Percentiles rank a stretch among this genome's conserved stretches.
Conservation (phyloP, 2,329 filamentous ascomycete species). For the Alternaria arbusti region DNA sequence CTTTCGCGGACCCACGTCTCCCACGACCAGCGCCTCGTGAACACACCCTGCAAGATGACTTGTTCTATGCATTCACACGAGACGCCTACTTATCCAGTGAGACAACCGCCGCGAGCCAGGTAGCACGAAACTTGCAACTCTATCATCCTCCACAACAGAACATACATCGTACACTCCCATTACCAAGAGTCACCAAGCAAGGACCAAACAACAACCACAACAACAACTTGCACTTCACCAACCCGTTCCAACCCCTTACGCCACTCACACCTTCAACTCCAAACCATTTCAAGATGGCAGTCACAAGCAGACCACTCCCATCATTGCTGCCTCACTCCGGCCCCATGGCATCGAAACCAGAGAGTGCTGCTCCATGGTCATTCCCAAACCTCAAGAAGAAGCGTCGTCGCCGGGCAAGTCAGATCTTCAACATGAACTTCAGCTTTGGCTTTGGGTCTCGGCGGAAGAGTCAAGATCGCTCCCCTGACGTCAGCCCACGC, state of each 20-base stretch:
- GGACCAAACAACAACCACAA: background rate
- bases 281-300: constrained; percentile 11
- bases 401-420: constrained; percentile 5
- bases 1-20: constrained; percentile 11
- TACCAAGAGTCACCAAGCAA: background rate
- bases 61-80: constrained; percentile 10
- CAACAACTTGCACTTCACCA: background rate
- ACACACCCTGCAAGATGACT: constrained; percentile 17
- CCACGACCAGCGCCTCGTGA: constrained; percentile 17
- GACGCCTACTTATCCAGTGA: constrained; percentile 13
- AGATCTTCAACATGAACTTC: constrained; percentile 21
- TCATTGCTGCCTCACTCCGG: background rate
- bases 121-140: background rate
- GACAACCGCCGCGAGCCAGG: constrained; percentile 1
- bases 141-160: background rate
- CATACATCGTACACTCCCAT: background rate
- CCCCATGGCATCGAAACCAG: background rate
- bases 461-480: constrained; percentile 8
- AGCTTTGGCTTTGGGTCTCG: constrained; percentile 12
- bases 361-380: constrained; percentile 7
- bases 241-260: background rate
- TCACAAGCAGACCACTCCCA: constrained; percentile 6
- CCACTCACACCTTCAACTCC: constrained; percentile 1
- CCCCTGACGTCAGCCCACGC: constrained; percentile 19
- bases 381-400: constrained; percentile 13